Evolutionary conservation across 2,329 filamentous ascomycete species (phyloP), one percentile per base, ranked within the genome.

Genomic region (Botryosphaeria dothidea): DNA sequence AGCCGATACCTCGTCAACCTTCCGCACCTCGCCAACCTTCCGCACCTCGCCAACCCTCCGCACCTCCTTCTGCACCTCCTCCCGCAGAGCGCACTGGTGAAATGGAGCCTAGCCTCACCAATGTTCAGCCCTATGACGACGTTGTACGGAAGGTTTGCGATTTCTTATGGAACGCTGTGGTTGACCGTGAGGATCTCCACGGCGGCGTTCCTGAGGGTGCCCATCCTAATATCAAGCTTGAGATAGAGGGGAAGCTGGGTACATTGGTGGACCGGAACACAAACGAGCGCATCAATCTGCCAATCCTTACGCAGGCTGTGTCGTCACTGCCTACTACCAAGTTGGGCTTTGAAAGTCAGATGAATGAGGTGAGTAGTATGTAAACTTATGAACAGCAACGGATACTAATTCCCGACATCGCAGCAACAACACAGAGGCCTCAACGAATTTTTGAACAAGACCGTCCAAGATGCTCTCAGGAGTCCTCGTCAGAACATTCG

Each of bases 221-320:
- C 83, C 88, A 41, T 84, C 75, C 1, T 79, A 84, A 64, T 80
- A 83, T 11, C 84, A 86, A 17, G 88, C 87, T 97, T 62, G 95
- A 99, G 78, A 91, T 99, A 63, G 95, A 99, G 79, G 95, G 93
- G 9, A 98, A 98, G 77, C 83, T 98, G 54, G 95, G 95, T 19
- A 90, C 88, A 27, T 83, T 98, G 15, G 86, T 94, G 65, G 89
- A 92, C 75, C 88, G 87, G 73, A 86, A 89, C 67, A 91, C 87
- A 6, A 86, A 90, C 65, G 83, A 88, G 52, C 85, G 92, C n/a
- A 80, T 93, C 27, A 80, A 85, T 9, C 78, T 93, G 9, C 86
- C 87, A 5, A 83, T 95, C 4, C 77, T 84, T 23, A 89, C 91
- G 0, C 91, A 95, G 74, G 90, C 87, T 54, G 81, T 51, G 19